These are phyloP conservation scores for Pyracantha coccinea DNA, from an alignment of 331 rosid species.

Conservation along the genomic window DNA sequence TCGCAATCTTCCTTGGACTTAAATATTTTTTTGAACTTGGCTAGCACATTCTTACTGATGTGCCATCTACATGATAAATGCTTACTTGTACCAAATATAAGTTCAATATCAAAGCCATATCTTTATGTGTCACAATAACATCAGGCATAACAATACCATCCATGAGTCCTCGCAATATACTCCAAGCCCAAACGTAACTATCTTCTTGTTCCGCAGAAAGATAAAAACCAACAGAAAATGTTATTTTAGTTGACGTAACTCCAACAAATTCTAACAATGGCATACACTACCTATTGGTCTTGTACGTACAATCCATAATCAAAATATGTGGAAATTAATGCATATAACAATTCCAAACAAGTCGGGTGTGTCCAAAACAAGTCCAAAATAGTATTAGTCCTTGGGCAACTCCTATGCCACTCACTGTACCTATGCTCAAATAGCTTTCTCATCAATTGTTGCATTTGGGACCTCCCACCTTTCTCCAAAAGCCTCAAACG, in stretches of 20 bases:
- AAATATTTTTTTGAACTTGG: too few species aligned
- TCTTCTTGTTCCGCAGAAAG: not conserved
- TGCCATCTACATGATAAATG: too few species aligned
- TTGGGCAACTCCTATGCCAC: too few species aligned
- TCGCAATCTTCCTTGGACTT: too few species aligned
- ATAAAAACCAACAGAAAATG: not conserved
- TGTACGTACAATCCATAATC: not conserved
- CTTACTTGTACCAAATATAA: too few species aligned
- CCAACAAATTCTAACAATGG: too few species aligned
- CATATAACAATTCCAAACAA: not conserved
- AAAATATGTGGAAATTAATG: not conserved
- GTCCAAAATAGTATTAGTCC: too few species aligned
- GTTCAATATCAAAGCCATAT: not conserved
- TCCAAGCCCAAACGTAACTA: not conserved
- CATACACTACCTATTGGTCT: not conserved
- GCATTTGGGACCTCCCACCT: too few species aligned
- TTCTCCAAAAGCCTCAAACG: too few species aligned
- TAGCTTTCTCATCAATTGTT: too few species aligned
- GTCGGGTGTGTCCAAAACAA: not conserved
- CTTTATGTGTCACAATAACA: not conserved
- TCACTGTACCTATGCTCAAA: too few species aligned
- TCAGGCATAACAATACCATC: not conserved
- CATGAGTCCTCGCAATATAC: not conserved
- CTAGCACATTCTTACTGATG: too few species aligned
- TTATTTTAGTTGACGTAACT: not conserved